Base-by-base conservation (phyloP, 78 protist genomes). In the Dictyostelium brefeldianum region DNA sequence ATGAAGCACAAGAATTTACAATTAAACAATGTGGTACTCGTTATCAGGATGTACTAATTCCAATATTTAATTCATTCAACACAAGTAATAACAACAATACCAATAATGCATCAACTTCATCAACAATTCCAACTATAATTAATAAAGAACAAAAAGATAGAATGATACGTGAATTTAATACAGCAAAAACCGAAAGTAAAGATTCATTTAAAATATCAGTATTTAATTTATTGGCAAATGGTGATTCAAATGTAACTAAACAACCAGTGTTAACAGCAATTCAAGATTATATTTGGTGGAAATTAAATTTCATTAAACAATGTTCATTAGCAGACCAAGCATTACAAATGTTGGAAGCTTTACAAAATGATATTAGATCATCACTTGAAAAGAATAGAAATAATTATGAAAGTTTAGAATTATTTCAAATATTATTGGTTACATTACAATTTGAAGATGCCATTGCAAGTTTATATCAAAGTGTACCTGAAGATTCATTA, bases 281-380 rank as follows among this genome's bases (percentile, higher is more conserved):
- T 64, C 93, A 87, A 64, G 93, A 87, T 65, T 77, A 59, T 18
- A 56, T 87, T 36, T 87, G 93, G 93, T 87, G 93, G 93, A 74
- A 56, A 64, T 43, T 87, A 47, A 64, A 70, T 77, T 27, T 59
- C 29, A 51, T 62, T 8, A 57, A 41, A 56, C 2, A 9, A 18
- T 51, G 50, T 17, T 17, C 22, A 27, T 51, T 5, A 36, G 43
- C 2, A 36, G 11, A 1, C 9, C 46, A 25, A 51, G 36, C 15
- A 51, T 29, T 57, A 27, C 48, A 27, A 51, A 6, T 31, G 6
- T 64, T 87, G 36, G 67, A 74, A 51, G 31, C 48, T n/a, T 12
- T 87, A 50, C 93, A 87, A 62, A 57, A n/a, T 18, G 83, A 64
- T 29, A 64, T 87, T 3, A 87, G 78, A 46, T 29, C 25, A 10